These are phyloP conservation scores for Excoecaria agallocha DNA, from an alignment of 345 rosid species.

Conservation along the genomic window DNA sequence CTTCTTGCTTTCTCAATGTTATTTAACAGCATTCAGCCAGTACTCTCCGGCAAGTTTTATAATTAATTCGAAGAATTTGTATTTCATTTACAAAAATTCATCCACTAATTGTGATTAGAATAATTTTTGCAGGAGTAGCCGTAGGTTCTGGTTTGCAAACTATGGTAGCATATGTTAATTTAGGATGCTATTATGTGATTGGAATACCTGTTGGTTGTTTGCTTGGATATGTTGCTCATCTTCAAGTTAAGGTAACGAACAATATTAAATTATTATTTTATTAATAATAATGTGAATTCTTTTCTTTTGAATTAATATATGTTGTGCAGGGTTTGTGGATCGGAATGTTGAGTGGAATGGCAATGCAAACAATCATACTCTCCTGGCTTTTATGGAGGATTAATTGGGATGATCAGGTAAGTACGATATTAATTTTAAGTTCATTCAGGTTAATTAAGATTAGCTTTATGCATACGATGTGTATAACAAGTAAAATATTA, in stretches of 20 bases:
- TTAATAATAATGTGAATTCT: too few species aligned
- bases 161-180: conserved; percentile 14
- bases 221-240: conserved; percentile 22
- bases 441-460: too few species aligned
- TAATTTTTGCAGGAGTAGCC: conserved; percentile 12
- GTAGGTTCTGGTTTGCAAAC: conserved; percentile 14
- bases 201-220: conserved; percentile 20
- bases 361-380: conserved; percentile 24
- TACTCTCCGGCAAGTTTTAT: conserved; percentile 43
- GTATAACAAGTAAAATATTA: too few species aligned
- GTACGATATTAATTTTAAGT: not conserved
- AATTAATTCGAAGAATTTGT: not conserved
- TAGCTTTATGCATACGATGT: too few species aligned
- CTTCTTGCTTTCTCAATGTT: conserved; percentile 60
- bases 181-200: conserved; percentile 15
- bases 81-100: not conserved
- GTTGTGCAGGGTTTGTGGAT: conserved; percentile 39
- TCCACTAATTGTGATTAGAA: not conserved
- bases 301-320: not conserved
- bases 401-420: conserved; percentile 37
- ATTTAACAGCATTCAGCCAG: conserved; percentile 63
- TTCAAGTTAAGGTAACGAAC: conserved; percentile 11
- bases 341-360: conserved; percentile 33
- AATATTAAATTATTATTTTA: too few species aligned
- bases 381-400: conserved; percentile 27